Percentiles rank a stretch among this genome's conserved stretches.
Evolutionary conservation across 2,329 filamentous ascomycete genomes (phyloP).

Genomic region (Pseudopyricularia cyperi): DNA sequence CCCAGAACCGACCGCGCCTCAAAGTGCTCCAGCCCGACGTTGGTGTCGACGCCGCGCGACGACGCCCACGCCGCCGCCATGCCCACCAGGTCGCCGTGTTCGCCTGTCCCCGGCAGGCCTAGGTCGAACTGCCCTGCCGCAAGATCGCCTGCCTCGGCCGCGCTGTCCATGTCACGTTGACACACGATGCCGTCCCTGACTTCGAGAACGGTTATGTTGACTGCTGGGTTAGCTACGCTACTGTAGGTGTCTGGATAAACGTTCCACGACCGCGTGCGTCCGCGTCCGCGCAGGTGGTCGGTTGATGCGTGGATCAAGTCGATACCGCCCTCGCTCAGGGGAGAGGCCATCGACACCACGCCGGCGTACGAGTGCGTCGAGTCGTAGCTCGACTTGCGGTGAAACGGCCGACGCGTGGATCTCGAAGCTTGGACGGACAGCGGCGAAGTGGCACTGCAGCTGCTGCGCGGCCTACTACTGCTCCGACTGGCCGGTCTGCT

Average conservation of each 20-base stretch:
- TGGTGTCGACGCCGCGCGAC: slow-evolving; percentile 1
- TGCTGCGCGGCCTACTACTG: not conserved
- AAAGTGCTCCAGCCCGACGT: slow-evolving; percentile 3
- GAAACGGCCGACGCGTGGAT: not conserved
- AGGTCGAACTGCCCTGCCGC: not conserved
- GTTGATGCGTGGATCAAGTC: not conserved
- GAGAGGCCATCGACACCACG: not conserved
- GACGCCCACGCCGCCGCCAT: slow-evolving; percentile 2
- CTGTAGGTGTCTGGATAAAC: not conserved
- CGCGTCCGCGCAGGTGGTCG: not conserved
- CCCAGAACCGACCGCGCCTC: slow-evolving; percentile 1
- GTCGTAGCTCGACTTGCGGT: not conserved
- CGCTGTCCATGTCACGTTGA: not conserved
- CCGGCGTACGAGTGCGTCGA: not conserved
- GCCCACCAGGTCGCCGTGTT: not conserved
- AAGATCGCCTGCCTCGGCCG: not conserved
- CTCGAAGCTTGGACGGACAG: not conserved
- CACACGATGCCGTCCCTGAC: slow-evolving; percentile 1
- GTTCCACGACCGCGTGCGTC: not conserved
- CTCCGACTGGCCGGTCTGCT: not conserved
- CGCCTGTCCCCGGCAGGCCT: not conserved
- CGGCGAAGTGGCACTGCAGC: not conserved
- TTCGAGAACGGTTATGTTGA: not conserved
- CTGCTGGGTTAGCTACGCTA: not conserved
- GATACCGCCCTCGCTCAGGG: not conserved